A percentile compares a stretch with the other conserved stretches of the same genome.
These are phyloP conservation scores for Agaricus bisporus DNA, from an alignment of 768 basidiomycete species.

Conservation along the genomic window DNA sequence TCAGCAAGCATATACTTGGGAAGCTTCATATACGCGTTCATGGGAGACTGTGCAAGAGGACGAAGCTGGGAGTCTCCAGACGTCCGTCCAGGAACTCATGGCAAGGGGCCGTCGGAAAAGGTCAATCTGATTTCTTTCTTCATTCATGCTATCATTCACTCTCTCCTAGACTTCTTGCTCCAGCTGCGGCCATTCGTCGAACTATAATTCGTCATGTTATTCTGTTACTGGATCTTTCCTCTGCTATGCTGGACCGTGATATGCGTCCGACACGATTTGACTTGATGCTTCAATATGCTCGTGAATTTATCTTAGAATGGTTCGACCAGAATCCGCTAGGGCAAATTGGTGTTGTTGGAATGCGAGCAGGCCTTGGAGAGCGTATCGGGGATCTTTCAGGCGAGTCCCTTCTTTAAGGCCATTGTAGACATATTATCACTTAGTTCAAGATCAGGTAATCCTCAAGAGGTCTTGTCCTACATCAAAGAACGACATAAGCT, in stretches of 20 bases:
- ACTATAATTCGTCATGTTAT: conserved; percentile 96
- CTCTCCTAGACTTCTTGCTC: conserved; percentile 60
- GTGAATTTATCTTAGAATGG: conserved; percentile 93
- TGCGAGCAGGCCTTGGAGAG: conserved; percentile 88
- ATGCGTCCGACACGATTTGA: conserved; percentile 95
- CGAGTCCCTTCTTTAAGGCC: conserved; percentile 25
- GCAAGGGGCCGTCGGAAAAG: conserved; percentile 80
- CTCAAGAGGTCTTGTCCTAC: conserved; percentile 88
- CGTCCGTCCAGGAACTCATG: conserved; percentile 85
- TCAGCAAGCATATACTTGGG: conserved; percentile 91
- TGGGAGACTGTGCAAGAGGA: conserved; percentile 99
- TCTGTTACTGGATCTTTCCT: conserved; percentile 86
- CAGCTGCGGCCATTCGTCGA: conserved; percentile 83
- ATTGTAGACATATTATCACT: not conserved
- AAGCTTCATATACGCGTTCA: conserved; percentile 87
- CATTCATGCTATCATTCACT: not conserved
- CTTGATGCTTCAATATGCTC: conserved; percentile 80
- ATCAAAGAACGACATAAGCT: conserved; percentile 84
- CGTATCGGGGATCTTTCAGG: conserved; percentile 91
- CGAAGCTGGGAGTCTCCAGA: conserved; percentile 84
- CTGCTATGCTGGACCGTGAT: conserved; percentile 92
- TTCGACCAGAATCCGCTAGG: conserved; percentile 99
- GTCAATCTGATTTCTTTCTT: conserved; percentile 33
- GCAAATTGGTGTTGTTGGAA: conserved; percentile 92
- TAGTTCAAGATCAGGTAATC: conserved; percentile 39